Percentiles rank a stretch among this genome's conserved stretches.
Conservation (phyloP, 495 filamentous ascomycete species). For the Recurvomyces mirabilis region DNA sequence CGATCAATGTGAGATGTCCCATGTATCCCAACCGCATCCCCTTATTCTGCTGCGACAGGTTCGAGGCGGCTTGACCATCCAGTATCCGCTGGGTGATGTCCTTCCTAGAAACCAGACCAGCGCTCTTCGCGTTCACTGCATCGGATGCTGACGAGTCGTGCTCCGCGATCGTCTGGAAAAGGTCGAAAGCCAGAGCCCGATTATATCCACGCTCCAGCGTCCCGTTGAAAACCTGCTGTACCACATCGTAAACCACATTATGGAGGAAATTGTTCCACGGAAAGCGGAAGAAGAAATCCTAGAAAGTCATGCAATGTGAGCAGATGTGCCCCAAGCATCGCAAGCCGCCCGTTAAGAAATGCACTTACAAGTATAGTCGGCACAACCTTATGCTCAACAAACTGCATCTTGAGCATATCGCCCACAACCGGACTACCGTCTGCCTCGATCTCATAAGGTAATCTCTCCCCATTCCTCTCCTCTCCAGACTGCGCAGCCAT, state of each 20-base stretch:
- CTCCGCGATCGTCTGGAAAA: conserved; percentile 10
- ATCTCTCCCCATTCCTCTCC: neutral
- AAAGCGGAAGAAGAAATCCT: conserved; percentile 96
- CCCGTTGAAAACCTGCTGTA: conserved; percentile 98
- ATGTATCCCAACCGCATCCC: conserved; percentile 96
- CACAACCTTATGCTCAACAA: conserved; percentile 87
- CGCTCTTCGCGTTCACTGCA: neutral
- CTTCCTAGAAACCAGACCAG: conserved; percentile 76
- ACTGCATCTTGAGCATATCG: conserved; percentile 91
- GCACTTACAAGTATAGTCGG: conserved; percentile 80
- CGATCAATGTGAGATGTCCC: conserved; percentile 94
- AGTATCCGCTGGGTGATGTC: conserved; percentile 85
- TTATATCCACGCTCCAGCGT: conserved; percentile 96
- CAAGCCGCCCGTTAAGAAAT: neutral
- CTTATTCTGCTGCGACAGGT: conserved; percentile 64
- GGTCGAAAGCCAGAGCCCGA: conserved; percentile 64
- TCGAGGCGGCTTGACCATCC: conserved; percentile 75
- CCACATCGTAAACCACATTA: conserved; percentile 98
- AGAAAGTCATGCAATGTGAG: conserved; percentile 6
- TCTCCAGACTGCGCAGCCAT: neutral
- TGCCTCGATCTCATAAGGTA: conserved; percentile 46
- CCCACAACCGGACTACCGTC: conserved; percentile 86
- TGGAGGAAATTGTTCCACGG: conserved; percentile 99
- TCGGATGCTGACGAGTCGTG: no score
- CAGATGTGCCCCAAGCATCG: neutral